phyloP scores from a whole-genome alignment of 352 stramenopile genomes.

The Globisporangium nodosum region DNA sequence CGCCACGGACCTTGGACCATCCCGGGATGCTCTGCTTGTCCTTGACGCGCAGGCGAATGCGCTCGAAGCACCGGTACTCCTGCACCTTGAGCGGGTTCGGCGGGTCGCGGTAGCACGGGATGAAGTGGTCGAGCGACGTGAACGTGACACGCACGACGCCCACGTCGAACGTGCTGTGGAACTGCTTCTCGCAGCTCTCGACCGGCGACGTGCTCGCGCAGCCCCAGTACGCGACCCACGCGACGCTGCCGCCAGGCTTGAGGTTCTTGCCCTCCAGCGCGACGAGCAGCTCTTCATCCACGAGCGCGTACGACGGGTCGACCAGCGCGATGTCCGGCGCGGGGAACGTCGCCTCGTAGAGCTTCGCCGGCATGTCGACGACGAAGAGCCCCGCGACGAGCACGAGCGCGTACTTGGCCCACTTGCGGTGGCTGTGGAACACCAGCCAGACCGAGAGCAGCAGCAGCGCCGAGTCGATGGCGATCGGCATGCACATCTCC shows the following conservation, averaged over 20 bases:
- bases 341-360: constrained; percentile 54
- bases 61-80: constrained; percentile 65
- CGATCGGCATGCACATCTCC: constrained; percentile 51
- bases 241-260: constrained; percentile 62
- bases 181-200: constrained; percentile 67
- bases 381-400: constrained; percentile 36
- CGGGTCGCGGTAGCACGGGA: constrained; percentile 80
- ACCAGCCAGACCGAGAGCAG: constrained; percentile 36
- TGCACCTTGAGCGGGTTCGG: constrained; percentile 69
- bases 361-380: constrained; percentile 35
- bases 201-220: constrained; percentile 58
- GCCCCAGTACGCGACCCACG: constrained; percentile 80
- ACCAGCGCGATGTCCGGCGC: constrained; percentile 46
- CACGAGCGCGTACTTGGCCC: constrained; percentile 44
- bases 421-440: constrained; percentile 48
- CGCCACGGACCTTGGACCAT: constrained; percentile 34
- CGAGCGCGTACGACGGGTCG: constrained; percentile 61
- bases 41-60: constrained; percentile 71
- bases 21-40: constrained; percentile 74
- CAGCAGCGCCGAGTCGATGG: constrained; percentile 40
- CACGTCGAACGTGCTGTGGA: constrained; percentile 47
- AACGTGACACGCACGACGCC: constrained; percentile 72
- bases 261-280: constrained; percentile 62
- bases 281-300: constrained; percentile 69
- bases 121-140: constrained; percentile 68